Percentiles rank a stretch among this genome's conserved stretches.
Evolutionary conservation across 345 rosid genomes (phyloP).

Genomic region (Lepidium aucheri): DNA sequence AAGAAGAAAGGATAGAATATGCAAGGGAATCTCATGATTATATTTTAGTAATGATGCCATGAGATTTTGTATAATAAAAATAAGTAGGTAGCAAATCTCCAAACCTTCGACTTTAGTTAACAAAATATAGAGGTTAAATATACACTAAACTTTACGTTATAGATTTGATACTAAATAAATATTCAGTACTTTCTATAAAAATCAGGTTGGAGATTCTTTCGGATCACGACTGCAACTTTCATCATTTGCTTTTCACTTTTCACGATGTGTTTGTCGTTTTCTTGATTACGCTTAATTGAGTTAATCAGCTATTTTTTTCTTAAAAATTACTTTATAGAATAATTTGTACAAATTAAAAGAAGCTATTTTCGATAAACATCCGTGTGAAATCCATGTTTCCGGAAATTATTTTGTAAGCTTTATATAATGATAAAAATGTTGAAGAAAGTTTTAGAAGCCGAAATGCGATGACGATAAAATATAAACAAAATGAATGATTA

Average conservation of each 20-base stretch:
- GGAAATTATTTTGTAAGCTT: too few relatives aligned
- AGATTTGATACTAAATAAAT: neutral
- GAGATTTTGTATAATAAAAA: slow-evolving; percentile 3
- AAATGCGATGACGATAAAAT: too few relatives aligned
- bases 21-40: slow-evolving; percentile 2
- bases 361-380: too few relatives aligned
- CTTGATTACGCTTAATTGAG: neutral
- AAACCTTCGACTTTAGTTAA: neutral
- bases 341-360: too few relatives aligned
- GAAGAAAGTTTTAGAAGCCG: too few relatives aligned
- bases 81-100: neutral
- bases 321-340: neutral
- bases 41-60: slow-evolving; percentile 3
- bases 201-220: slow-evolving; percentile 4
- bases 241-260: slow-evolving; percentile 18
- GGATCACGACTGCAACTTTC: slow-evolving; percentile 18
- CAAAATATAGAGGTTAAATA: neutral
- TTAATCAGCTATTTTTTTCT: neutral
- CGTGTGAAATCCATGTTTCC: too few relatives aligned
- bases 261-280: slow-evolving; percentile 11
- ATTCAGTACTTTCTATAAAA: neutral
- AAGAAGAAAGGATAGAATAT: neutral
- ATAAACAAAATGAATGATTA: too few relatives aligned
- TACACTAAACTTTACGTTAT: neutral
- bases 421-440: too few relatives aligned